Percentiles rank a stretch among this genome's conserved stretches.
These are phyloP conservation scores for Mortierella hygrophila DNA, from an alignment of 192 early-diverging fungal genomes.

Conservation along the genomic window DNA sequence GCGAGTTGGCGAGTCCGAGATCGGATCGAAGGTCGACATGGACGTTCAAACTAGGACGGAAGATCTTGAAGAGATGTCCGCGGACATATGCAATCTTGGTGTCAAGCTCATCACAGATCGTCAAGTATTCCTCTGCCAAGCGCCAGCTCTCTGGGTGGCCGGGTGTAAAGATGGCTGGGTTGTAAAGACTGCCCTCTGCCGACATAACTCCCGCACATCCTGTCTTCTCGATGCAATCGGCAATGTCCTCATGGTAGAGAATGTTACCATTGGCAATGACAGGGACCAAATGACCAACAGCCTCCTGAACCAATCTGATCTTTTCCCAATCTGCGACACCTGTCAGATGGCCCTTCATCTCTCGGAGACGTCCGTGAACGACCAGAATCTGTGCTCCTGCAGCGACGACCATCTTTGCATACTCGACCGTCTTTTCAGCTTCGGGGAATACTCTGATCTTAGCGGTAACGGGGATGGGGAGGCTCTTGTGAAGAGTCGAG, in stretches of 20 bases:
- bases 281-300: conserved; percentile 76
- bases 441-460: conserved; percentile 95
- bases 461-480: conserved; percentile 92
- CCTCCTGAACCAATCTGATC: conserved; percentile 87
- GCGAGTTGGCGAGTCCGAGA: conserved; percentile 69
- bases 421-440: conserved; percentile 90
- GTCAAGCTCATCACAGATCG: conserved; percentile 78
- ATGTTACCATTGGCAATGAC: conserved; percentile 99
- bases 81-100: conserved; percentile 80
- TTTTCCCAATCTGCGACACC: conserved; percentile 97
- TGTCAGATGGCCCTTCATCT: conserved; percentile 98
- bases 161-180: conserved; percentile 87
- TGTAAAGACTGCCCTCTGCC: conserved; percentile 88
- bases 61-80: conserved; percentile 95
- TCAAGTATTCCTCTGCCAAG: conserved; percentile 90
- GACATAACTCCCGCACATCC: conserved; percentile 96
- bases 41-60: conserved; percentile 77
- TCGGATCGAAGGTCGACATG: conserved; percentile 85
- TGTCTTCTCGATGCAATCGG: conserved; percentile 85
- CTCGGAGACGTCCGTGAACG: conserved; percentile 94
- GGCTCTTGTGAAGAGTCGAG: conserved; percentile 80
- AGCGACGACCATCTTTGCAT: conserved; percentile 95
- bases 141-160: conserved; percentile 77
- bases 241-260: conserved; percentile 90
- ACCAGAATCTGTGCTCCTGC: conserved; percentile 94